Evolutionary conservation across 1,284 basidiomycete species (phyloP), one percentile per base, ranked within the genome.

Genomic region (Xerocomus amazonicus): DNA sequence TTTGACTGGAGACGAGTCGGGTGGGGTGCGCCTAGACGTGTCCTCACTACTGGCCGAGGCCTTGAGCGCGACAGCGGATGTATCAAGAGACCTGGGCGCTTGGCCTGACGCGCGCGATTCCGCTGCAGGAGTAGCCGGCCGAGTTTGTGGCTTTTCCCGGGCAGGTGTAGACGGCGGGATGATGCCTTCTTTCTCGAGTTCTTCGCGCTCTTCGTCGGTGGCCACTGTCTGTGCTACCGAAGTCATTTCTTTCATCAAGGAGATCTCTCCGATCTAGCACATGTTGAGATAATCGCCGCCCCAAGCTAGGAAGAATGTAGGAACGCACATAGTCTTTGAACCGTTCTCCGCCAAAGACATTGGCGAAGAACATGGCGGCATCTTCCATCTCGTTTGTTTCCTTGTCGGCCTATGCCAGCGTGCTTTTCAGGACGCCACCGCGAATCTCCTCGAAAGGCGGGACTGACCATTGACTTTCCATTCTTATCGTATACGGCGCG

Each of bases 401-500:
- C 59, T 83, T 86, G 67, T 90, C 87, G 47, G 77, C 75, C 84
- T 87, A 50, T 31, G 38, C 27, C 37, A 41, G 40, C 4, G 31
- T 32, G 35, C 19, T 43, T 45, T 33, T 51, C 1, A 51, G 45
- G 23, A 46, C 16, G 5, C 37, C 53, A 51, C 43, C 17, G 41
- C 39, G 39, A 51, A 51, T 53, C 45, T 9, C 16, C 9, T n/a
- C 34, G 16, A 36, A 40, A 52, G 44, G 39, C 45, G 45, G 14
- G 43, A 63, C 76, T 49, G 56, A 86, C 88, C 85, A 87, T 90
- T 54, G 83, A 81, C 69, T 91, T 91, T 41, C 94, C 94, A 73
- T 97, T 88, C 75, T 93, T 95, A 71, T 99, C 94, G 65, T 99
- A 99, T 43, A 94, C 90, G 0, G 84, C 83, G 44, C 96, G 83